Evolutionary conservation across 2,329 filamentous ascomycete genomes (phyloP), one percentile per base, ranked within the genome.

Genomic region (Thelonectria blattea): DNA sequence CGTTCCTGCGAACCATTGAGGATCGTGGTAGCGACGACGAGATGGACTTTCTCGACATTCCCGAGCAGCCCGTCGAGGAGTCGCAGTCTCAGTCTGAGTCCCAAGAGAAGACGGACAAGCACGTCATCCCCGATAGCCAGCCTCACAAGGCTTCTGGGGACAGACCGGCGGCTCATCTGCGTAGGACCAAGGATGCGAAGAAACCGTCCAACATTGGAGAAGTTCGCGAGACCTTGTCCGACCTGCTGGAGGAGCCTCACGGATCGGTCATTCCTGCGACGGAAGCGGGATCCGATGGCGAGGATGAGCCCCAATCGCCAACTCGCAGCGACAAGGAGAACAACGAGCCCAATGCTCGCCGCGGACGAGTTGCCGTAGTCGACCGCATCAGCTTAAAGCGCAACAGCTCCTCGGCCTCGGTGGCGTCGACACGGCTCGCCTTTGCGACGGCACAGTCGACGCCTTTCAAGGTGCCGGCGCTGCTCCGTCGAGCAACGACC

Each of bases 1-100:
- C 95, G 0, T 99, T 99, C 79, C 83, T 99, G 68, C 88, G 88
- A 65, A 92, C 92, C 7, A 91, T 99, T 53, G 93, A 97, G 70
- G 93, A 97, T 72, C 86, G 86, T 51, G 90, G 89, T 59, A 82
- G 83, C 68, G 90, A 91, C 47, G 89, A 95, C 56, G 90, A 92
- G 56, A 85, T 90, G 75, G 90, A 93, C 66, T 90, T 96, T 69
- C 77, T 92, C 9, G 85, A 88, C 46, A 81, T 85, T 42, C 63
- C 70, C 0, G 71, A 74, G 10, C 69, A 71, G 27, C 63, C 63
- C 24, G 64, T 64, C 10, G 71, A 72, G 27, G 74, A 78, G 32
- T 65, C 64, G 2, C 81, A 77, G 52, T 37, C 34, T 37, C 77
- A 76, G 59, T 77, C 71, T 2, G 70, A 74, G 52, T 72, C 71